Evolutionary conservation across 2,329 filamentous ascomycete genomes (phyloP).

Genomic region (Beauveria sp.): DNA sequence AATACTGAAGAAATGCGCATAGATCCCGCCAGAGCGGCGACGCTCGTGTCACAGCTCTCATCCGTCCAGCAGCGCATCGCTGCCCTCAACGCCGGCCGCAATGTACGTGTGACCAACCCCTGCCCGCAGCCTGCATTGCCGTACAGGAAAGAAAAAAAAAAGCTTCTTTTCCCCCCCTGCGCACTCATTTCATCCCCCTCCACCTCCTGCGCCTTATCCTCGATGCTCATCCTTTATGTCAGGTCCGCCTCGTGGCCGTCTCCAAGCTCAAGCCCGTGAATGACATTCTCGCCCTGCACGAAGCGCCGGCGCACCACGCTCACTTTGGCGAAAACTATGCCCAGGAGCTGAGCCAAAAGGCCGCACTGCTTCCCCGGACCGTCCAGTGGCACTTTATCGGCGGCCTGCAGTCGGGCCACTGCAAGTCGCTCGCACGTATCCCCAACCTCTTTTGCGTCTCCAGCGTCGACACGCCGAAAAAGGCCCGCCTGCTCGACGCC

Average conservation of each 20-base stretch:
- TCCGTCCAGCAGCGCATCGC: slow-evolving; percentile 51
- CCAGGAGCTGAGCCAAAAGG: slow-evolving; percentile 77
- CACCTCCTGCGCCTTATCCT: background rate
- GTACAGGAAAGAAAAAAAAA: background rate
- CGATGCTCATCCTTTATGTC: background rate
- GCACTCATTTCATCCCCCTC: background rate
- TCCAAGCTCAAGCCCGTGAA: slow-evolving; percentile 92
- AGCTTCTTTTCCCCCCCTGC: background rate
- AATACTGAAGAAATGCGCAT: slow-evolving; percentile 49
- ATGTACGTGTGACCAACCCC: slow-evolving; percentile 34
- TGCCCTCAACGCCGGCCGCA: slow-evolving; percentile 45
- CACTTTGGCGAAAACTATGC: slow-evolving; percentile 98
- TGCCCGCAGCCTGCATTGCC: background rate
- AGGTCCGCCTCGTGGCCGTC: slow-evolving; percentile 86
- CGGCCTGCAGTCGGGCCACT: slow-evolving; percentile 84
- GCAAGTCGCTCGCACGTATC: slow-evolving; percentile 76
- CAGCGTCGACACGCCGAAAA: slow-evolving; percentile 86
- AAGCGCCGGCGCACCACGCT: slow-evolving; percentile 47
- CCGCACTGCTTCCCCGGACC: slow-evolving; percentile 63
- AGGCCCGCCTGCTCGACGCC: slow-evolving; percentile 73
- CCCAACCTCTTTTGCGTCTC: slow-evolving; percentile 88
- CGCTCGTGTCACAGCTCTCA: slow-evolving; percentile 55
- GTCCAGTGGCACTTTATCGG: slow-evolving; percentile 98
- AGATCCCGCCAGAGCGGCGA: slow-evolving; percentile 52
- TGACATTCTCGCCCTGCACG: slow-evolving; percentile 80